These are phyloP conservation scores for Colletotrichum falcatum DNA, from an alignment of 2,329 filamentous ascomycete genomes.

Conservation along the genomic window DNA sequence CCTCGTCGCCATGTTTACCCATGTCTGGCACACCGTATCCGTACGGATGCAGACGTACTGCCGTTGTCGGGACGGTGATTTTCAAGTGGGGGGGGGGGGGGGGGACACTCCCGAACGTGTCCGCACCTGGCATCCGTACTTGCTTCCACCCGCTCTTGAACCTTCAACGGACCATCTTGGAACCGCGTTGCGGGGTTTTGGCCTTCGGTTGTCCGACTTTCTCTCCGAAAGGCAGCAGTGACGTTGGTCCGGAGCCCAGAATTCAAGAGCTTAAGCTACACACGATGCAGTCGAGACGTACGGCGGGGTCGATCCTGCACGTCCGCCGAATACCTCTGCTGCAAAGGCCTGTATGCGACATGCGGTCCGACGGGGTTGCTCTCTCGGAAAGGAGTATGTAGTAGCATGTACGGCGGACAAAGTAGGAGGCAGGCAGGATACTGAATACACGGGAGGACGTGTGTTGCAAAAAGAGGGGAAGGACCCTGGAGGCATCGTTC, in stretches of 20 bases:
- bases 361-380: conserved; percentile 11
- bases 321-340: conserved; percentile 1
- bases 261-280: background rate
- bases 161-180: background rate
- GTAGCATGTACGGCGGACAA: conserved; percentile 6
- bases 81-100: background rate
- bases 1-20: background rate
- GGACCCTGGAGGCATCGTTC: background rate
- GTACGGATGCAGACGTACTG: background rate
- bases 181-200: background rate
- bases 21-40: background rate
- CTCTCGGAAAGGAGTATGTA: conserved; percentile 2
- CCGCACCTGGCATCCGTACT: conserved; percentile 2
- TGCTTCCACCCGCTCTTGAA: background rate
- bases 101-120: conserved; percentile 7
- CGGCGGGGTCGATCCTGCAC: conserved; percentile 26
- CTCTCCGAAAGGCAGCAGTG: conserved; percentile 10
- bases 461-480: background rate
- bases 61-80: conserved; percentile 17
- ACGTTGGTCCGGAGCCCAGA: conserved; percentile 7
- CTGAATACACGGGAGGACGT: background rate
- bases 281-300: background rate
- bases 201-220: background rate
- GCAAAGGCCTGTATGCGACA: background rate
- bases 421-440: conserved; percentile 1